A percentile compares a stretch with the other conserved stretches of the same genome.
Conservation (phyloP, 1,284 basidiomycete genomes). For the Apiotrichum sp. region DNA sequence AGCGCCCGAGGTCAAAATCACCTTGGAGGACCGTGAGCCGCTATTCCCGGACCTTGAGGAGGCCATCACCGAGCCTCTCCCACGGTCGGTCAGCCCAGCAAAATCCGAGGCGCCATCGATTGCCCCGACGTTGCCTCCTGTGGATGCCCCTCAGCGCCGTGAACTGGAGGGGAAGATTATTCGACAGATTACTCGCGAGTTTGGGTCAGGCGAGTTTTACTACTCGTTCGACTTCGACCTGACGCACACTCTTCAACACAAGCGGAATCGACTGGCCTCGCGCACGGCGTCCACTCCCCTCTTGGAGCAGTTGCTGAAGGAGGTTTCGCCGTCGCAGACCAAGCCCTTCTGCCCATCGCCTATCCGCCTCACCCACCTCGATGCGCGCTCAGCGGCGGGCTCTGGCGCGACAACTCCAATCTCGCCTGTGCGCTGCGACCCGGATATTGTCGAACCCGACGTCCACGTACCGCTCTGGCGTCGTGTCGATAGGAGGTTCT, state of each 20-base stretch:
- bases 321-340: constrained; percentile 8
- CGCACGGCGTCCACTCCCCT: constrained; percentile 19
- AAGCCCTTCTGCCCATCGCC: constrained; percentile 18
- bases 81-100: neutral
- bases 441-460: constrained; percentile 46
- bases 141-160: constrained; percentile 34
- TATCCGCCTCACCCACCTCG: neutral
- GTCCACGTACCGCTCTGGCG: constrained; percentile 51
- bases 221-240: constrained; percentile 52
- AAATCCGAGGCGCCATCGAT: neutral
- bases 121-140: constrained; percentile 10
- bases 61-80: neutral
- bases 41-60: neutral
- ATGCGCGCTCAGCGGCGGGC: too few relatives aligned
- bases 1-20: neutral
- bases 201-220: constrained; percentile 45
- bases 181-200: constrained; percentile 40
- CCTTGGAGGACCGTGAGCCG: neutral
- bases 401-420: neutral
- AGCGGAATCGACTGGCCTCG: constrained; percentile 39
- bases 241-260: constrained; percentile 50
- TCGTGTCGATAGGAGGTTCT: constrained; percentile 50
- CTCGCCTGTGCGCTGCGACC: neutral
- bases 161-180: constrained; percentile 47
- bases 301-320: constrained; percentile 24